Evolutionary conservation across 2,329 filamentous ascomycete species (phyloP).

Genomic region (Colletotrichum siamense): DNA sequence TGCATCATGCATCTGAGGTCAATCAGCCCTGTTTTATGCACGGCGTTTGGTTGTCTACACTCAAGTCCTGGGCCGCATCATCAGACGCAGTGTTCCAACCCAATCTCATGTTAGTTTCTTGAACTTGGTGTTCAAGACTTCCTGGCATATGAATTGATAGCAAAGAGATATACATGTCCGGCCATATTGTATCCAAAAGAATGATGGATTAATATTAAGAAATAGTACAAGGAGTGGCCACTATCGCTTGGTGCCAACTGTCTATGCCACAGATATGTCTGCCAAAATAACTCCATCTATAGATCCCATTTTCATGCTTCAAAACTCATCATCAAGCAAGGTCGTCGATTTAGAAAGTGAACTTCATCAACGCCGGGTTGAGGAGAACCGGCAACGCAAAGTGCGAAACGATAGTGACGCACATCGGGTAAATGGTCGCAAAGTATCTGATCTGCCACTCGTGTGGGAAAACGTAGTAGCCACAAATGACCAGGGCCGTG

Average conservation of each 20-base stretch:
- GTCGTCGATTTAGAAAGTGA: constrained; percentile 53
- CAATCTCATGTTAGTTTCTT: neutral
- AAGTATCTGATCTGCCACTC: constrained; percentile 64
- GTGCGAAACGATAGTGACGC: constrained; percentile 56
- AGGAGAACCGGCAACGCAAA: constrained; percentile 64
- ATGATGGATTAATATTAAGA: neutral
- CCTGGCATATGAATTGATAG: neutral
- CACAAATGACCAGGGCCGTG: constrained; percentile 52
- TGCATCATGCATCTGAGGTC: neutral
- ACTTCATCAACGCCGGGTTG: constrained; percentile 69
- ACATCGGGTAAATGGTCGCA: constrained; percentile 64
- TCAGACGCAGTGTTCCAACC: neutral
- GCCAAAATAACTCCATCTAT: constrained; percentile 6
- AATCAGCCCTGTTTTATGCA: neutral
- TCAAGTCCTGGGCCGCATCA: neutral
- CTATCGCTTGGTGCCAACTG: neutral
- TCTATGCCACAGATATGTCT: neutral
- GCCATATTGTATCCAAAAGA: neutral
- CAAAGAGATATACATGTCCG: neutral
- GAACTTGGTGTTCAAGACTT: neutral
- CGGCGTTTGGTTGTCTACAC: neutral
- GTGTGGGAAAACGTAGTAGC: constrained; percentile 45
- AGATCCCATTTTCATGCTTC: neutral
- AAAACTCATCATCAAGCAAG: neutral
- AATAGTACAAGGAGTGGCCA: neutral